Evolutionary conservation across 768 basidiomycete genomes (phyloP), one percentile per base, ranked within the genome.

Genomic region (Suillus cothurnatus): DNA sequence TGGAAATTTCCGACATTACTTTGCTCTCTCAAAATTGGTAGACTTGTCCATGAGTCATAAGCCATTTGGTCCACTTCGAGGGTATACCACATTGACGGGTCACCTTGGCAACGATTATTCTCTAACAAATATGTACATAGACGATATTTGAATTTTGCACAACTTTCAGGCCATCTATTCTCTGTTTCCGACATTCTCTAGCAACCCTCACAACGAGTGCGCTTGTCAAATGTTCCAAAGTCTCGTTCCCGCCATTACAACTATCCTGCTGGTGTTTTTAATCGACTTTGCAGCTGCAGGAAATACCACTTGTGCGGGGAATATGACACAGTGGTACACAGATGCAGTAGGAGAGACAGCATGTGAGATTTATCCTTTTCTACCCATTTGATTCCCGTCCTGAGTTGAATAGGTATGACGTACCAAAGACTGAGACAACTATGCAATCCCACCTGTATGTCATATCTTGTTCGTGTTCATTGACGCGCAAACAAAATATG

Each of bases 391-490:
- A 50, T 28, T 15, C 61, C 60, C 60, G 4, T 39, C 38, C 17
- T 32, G 15, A 23, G 15, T 23, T 38, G 19, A 45, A 69, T 38
- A 72, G 74, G 74, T 63, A 28, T 36, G 41, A 74, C 73, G 1
- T 74, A 75, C 60, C 68, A 74, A 61, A 66, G 67, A 19, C 62
- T 75, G 4, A 70, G 72, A 32, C 73, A 71, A 60, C 74, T 74
- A 62, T 75, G 74, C 60, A 66, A 69, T 38, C 45, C 56, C 2
- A 19, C 32, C 14, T 75, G 74, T 75, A 32, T 61, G 73, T 57
- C 12, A 32, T n/a, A n/a, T 26, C 12, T 63, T 26, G n/a, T 36
- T 26, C 14, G 36, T 62, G 3, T 55, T 62, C 45, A 31, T 61
- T 4, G 14, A 34, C 11, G 11, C 9, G n/a, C 8, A 26, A 60